Percentiles rank a stretch among this genome's conserved stretches.
phyloP scores from a whole-genome alignment of 495 filamentous ascomycete genomes.

The Usnea hakonensis region DNA sequence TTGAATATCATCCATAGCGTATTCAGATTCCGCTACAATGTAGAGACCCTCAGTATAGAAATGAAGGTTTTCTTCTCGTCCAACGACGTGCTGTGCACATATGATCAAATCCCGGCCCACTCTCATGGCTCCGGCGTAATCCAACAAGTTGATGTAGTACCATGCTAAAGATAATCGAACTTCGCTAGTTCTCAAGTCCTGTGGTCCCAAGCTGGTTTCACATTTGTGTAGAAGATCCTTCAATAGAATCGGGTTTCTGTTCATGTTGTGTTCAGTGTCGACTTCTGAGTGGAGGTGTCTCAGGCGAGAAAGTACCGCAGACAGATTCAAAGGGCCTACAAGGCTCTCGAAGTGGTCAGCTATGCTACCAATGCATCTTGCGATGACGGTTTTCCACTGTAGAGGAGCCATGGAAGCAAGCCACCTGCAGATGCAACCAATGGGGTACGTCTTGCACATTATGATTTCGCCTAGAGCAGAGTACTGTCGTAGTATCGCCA shows the following conservation, averaged over 20 bases:
- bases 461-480: neutral
- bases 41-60: neutral
- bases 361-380: neutral
- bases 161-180: neutral
- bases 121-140: neutral
- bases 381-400: neutral
- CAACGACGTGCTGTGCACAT: neutral
- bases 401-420: constrained; percentile 3
- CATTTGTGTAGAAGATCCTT: neutral
- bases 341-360: neutral
- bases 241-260: neutral
- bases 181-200: neutral
- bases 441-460: neutral
- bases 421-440: constrained; percentile 4
- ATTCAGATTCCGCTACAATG: neutral
- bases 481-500: constrained; percentile 2
- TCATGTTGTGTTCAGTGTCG: neutral
- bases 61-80: fast-evolving
- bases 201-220: neutral
- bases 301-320: neutral
- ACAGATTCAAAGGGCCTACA: constrained; percentile 2
- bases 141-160: neutral
- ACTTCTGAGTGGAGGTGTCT: neutral
- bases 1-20: neutral
- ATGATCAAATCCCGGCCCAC: neutral